Conservation (phyloP, 495 filamentous ascomycete species). For the Penicillium daleae region DNA sequence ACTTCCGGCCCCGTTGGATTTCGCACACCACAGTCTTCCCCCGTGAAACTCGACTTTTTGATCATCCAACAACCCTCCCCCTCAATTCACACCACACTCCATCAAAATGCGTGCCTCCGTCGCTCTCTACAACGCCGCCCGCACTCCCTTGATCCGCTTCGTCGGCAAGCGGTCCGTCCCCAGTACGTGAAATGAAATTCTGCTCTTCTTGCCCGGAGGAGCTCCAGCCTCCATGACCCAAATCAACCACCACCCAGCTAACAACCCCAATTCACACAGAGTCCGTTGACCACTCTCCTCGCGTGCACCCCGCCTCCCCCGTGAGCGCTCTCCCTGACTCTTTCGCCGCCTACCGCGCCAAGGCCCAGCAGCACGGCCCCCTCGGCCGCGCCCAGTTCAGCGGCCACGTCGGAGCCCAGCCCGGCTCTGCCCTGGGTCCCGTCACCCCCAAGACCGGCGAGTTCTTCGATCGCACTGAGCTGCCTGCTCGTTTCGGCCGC, state of each 20-base stretch:
- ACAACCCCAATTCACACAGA: conserved; percentile 45
- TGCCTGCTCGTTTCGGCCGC: conserved; percentile 81
- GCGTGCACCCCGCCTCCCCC: conserved; percentile 68
- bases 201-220: conserved; percentile 1
- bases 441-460: conserved; percentile 71
- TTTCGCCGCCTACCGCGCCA: conserved; percentile 89
- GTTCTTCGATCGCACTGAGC: conserved; percentile 86
- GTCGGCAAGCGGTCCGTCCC: conserved; percentile 84
- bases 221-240: not conserved
- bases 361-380: conserved; percentile 93
- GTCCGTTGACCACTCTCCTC: conserved; percentile 70
- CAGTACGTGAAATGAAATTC: conserved; percentile 62
- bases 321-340: conserved; percentile 62
- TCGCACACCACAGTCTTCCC: conserved; percentile 25
- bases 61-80: conserved; percentile 18
- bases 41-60: conserved; percentile 28
- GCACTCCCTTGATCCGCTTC: conserved; percentile 88
- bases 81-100: not conserved
- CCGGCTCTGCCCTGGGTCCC: conserved; percentile 71
- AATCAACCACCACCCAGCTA: conserved; percentile 11
- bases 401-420: conserved; percentile 62
- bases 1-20: conserved; percentile 37
- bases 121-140: conserved; percentile 68
- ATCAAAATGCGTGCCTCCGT: conserved; percentile 67
- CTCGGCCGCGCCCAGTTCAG: conserved; percentile 55